phyloP scores from a whole-genome alignment of 1,284 basidiomycete genomes.

The Tylopilus orsonianus region DNA sequence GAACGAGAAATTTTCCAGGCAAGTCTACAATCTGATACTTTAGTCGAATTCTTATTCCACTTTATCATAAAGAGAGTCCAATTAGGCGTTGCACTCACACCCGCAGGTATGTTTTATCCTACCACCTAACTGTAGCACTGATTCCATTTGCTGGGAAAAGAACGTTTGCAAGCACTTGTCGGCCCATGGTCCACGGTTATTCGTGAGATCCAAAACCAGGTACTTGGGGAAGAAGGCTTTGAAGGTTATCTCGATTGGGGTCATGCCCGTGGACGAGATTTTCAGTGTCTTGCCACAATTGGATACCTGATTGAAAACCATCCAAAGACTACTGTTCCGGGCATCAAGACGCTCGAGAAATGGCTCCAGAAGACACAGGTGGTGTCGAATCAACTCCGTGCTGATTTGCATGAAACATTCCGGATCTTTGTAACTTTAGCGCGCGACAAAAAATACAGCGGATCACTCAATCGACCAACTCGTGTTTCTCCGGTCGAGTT shows the following conservation, averaged over 20 bases:
- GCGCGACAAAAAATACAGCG: constrained; percentile 36
- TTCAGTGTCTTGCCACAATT: constrained; percentile 46
- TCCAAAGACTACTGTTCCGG: constrained; percentile 34
- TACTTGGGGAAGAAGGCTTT: constrained; percentile 43
- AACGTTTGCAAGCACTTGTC: constrained; percentile 47
- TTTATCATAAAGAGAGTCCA: constrained; percentile 41
- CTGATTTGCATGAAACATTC: constrained; percentile 41
- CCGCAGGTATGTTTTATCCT: constrained; percentile 40
- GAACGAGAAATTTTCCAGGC: constrained; percentile 39
- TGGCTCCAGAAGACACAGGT: constrained; percentile 36
- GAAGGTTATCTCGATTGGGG: constrained; percentile 47
- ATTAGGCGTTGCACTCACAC: constrained; percentile 38
- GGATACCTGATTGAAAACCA: constrained; percentile 41
- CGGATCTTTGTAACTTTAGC: constrained; percentile 42
- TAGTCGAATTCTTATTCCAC: not conserved
- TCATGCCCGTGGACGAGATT: constrained; percentile 46
- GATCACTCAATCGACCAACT: constrained; percentile 39
- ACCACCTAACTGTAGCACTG: not conserved
- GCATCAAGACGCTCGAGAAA: constrained; percentile 39
- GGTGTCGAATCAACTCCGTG: constrained; percentile 33
- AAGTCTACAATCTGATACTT: constrained; percentile 8
- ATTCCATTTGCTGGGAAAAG: constrained; percentile 26
- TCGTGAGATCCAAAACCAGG: constrained; percentile 40
- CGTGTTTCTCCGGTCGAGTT: constrained; percentile 51
- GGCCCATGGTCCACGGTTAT: constrained; percentile 44